Percentiles rank a stretch among this genome's conserved stretches.
Conservation (phyloP, 495 filamentous ascomycete species). For the Aspergillus olivimuriae region DNA sequence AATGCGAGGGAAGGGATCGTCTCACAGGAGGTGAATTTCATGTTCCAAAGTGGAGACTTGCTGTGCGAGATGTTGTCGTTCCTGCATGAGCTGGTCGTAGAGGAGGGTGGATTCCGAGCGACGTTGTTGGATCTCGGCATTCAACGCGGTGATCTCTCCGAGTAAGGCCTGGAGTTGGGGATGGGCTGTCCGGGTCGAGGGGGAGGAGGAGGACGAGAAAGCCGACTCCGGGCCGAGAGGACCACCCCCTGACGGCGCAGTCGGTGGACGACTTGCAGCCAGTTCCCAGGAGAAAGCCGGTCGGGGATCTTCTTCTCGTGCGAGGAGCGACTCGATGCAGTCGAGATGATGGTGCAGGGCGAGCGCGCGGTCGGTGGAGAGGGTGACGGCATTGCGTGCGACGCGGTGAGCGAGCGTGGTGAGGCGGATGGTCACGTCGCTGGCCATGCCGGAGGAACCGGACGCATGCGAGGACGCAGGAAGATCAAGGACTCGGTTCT, state of each 20-base stretch:
- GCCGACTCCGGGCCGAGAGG: not conserved
- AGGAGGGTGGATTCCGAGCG: constrained; percentile 29
- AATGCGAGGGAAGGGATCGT: not conserved
- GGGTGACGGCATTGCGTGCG: constrained; percentile 6
- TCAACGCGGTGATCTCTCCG: constrained; percentile 21
- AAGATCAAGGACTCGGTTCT: constrained; percentile 2
- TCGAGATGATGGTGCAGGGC: constrained; percentile 26
- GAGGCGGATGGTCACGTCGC: constrained; percentile 14
- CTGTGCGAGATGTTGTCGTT: constrained; percentile 19
- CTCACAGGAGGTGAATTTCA: constrained; percentile 31
- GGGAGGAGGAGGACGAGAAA: not conserved
- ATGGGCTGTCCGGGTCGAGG: constrained; percentile 1
- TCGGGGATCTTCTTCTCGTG: too few relatives aligned
- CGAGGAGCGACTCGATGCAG: constrained; percentile 25
- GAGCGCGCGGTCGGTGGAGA: constrained; percentile 13
- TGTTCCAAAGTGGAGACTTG: constrained; percentile 24
- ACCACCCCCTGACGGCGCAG: not conserved
- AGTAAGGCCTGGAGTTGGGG: constrained; percentile 19
- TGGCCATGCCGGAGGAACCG: not conserved
- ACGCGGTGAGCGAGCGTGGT: constrained; percentile 18
- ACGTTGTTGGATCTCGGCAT: constrained; percentile 22
- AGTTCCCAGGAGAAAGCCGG: constrained; percentile 16
- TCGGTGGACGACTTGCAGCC: constrained; percentile 11
- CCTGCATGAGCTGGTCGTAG: constrained; percentile 23
- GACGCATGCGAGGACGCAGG: not conserved